Conservation (phyloP, 2,329 filamentous ascomycete genomes). For the Pseudogymnoascus sp. region DNA sequence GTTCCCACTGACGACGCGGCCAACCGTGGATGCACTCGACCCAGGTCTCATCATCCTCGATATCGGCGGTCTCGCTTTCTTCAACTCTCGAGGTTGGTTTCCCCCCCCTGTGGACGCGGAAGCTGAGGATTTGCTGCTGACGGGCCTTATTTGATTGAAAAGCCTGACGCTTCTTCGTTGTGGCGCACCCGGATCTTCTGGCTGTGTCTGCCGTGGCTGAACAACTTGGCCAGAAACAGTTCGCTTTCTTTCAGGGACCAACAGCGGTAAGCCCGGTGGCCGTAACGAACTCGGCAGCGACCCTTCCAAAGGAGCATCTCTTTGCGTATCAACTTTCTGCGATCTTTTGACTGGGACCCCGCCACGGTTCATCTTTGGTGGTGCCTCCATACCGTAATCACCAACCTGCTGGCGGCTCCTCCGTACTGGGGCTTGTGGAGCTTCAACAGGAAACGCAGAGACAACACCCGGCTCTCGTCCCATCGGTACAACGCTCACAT, state of each 20-base stretch:
- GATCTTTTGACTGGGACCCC: slow-evolving; percentile 23
- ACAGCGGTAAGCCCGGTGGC: slow-evolving; percentile 16
- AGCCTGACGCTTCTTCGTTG: slow-evolving; percentile 67
- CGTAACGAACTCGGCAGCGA: slow-evolving; percentile 3
- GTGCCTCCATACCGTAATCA: slow-evolving; percentile 28
- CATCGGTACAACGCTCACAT: slow-evolving; percentile 25
- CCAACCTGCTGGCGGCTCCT: slow-evolving; percentile 27
- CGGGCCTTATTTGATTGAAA: slow-evolving; percentile 62
- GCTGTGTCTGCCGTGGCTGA: slow-evolving; percentile 41
- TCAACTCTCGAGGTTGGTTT: slow-evolving; percentile 64
- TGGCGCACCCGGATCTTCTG: slow-evolving; percentile 54
- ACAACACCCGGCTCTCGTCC: slow-evolving; percentile 24
- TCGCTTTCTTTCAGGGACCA: slow-evolving; percentile 65
- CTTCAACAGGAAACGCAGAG: slow-evolving; percentile 31
- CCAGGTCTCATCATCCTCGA: slow-evolving; percentile 59
- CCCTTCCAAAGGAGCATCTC: not conserved
- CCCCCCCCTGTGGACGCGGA: slow-evolving; percentile 51
- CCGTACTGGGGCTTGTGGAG: slow-evolving; percentile 41
- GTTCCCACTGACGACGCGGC: slow-evolving; percentile 83
- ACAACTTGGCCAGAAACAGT: slow-evolving; percentile 81
- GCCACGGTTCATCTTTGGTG: slow-evolving; percentile 29
- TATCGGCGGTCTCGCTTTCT: slow-evolving; percentile 72
- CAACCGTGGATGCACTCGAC: slow-evolving; percentile 63
- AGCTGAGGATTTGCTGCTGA: slow-evolving; percentile 34
- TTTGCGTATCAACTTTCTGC: slow-evolving; percentile 12